Evolutionary conservation across 2,329 filamentous ascomycete species (phyloP).

Genomic region (Dactylellina sp.): DNA sequence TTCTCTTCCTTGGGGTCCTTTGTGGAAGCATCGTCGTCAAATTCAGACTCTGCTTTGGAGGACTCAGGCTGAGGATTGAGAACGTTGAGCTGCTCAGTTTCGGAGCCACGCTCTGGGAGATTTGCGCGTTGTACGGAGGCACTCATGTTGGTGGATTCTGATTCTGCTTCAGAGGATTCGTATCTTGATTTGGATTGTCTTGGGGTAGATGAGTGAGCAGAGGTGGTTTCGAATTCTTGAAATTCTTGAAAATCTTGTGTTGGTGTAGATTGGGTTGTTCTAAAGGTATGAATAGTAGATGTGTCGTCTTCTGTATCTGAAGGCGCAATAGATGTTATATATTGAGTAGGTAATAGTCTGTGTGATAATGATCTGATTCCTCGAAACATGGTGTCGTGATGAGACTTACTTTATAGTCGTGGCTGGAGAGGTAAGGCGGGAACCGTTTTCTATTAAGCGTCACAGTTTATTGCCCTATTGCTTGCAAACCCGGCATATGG

Average conservation of each 20-base stretch:
- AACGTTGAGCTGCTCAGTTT: constrained; percentile 47
- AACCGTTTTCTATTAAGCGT: constrained; percentile 13
- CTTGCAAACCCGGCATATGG: neutral
- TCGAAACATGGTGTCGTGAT: constrained; percentile 26
- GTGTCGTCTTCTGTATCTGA: constrained; percentile 26
- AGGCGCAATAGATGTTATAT: constrained; percentile 19
- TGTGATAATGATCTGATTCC: constrained; percentile 27
- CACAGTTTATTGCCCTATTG: neutral
- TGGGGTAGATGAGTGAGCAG: constrained; percentile 30
- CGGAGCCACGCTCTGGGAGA: constrained; percentile 37
- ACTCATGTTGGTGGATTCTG: constrained; percentile 42
- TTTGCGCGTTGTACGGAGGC: constrained; percentile 16
- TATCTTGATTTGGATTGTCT: constrained; percentile 45
- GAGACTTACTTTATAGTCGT: constrained; percentile 42
- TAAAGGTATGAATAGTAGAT: constrained; percentile 28
- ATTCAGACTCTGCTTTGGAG: constrained; percentile 41
- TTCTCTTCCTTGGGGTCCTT: constrained; percentile 62
- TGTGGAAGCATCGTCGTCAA: constrained; percentile 67
- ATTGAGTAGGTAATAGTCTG: constrained; percentile 22
- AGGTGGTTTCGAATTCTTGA: neutral
- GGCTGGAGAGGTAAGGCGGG: constrained; percentile 7
- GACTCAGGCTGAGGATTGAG: constrained; percentile 38
- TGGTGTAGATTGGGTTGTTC: constrained; percentile 43
- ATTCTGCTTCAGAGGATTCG: constrained; percentile 28
- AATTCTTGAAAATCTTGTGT: constrained; percentile 9